Base-by-base conservation (phyloP, 352 stramenopile genomes). In the Phytophthora foliorum region DNA sequence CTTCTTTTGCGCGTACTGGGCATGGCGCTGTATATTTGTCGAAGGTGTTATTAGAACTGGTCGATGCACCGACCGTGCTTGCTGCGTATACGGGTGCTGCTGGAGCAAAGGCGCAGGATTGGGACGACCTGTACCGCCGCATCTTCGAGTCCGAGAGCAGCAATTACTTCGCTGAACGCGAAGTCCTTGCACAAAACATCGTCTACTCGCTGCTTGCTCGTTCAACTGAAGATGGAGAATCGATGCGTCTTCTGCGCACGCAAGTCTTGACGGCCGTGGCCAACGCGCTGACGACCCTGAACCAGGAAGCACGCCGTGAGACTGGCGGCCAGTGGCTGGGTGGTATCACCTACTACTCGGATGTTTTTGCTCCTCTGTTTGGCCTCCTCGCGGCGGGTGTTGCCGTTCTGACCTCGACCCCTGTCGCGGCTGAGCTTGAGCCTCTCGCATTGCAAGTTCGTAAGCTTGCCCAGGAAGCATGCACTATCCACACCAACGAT, bases 111-210 rank as follows among this genome's bases (percentile, higher is more conserved):
- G 71, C 74, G 0, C 69, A 81, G 46, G 79, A 89, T 49, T 85
- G 76, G 69, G 74, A 83, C 31, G 73, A 92, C 44, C 61, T 93
- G 8, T 90, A 80, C 52, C 74, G 76, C 45, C 81, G 82, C 41
- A 94, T 94, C 56, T 94, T 94, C 51, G 87, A 94, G 55, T 76
- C 83, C 7, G 87, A 94, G 65, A 91, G 82, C 68, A 87, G 74
- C 67, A 94, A 94, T 57, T 94, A 89, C 58, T 94, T 90, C 52
- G 81, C 77, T 27, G 84, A 94, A 52, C 42, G 53, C 0, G 87
- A 92, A 32, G 65, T 91, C 17, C 45, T 90, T 25, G 84, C 83
- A 16, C 87, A 94, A 60, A 80, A 91, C 29, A 72, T 80, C 24
- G 63, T 82, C 9, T 77, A 75, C 59, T 75, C 81, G 34, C 36